These are phyloP conservation scores for Haplosporangium sp. DNA, from an alignment of 371 early-diverging fungal genomes.

Conservation along the genomic window DNA sequence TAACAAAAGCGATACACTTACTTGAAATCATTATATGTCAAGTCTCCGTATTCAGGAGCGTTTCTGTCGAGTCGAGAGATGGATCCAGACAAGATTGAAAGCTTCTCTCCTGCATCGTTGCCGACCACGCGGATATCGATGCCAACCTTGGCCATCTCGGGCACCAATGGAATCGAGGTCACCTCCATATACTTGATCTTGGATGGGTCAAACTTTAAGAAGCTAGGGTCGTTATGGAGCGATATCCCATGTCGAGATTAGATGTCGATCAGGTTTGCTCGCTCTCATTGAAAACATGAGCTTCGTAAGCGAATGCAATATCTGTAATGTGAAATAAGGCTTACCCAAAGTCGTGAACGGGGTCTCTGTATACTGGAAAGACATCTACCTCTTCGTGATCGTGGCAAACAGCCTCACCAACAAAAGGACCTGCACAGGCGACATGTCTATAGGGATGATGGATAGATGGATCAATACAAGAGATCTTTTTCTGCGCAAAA, in stretches of 20 bases:
- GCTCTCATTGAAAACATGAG: conserved; percentile 10
- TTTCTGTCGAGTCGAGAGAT: conserved; percentile 91
- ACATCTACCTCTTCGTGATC: conserved; percentile 95
- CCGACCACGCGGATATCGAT: conserved; percentile 94
- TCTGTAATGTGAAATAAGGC: conserved; percentile 9
- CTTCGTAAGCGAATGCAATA: background rate
- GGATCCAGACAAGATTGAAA: conserved; percentile 88
- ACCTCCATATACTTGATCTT: conserved; percentile 86
- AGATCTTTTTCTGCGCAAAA: too few relatives aligned
- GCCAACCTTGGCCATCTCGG: conserved; percentile 89
- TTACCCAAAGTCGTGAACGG: conserved; percentile 83
- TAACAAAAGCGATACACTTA: conserved; percentile 13
- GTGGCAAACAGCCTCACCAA: conserved; percentile 88
- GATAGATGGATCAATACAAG: background rate
- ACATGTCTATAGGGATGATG: conserved; percentile 74
- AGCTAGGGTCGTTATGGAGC: conserved; percentile 26
- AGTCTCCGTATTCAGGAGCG: conserved; percentile 78
- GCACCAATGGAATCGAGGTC: conserved; percentile 80
- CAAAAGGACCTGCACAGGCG: conserved; percentile 91
- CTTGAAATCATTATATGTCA: conserved; percentile 78
- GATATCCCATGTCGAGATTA: background rate
- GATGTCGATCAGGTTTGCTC: background rate
- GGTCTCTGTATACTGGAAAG: conserved; percentile 86
- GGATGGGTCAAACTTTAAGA: conserved; percentile 74
- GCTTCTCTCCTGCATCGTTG: conserved; percentile 95